phyloP scores from a whole-genome alignment of 2,329 filamentous ascomycete genomes.

The Purpureocillium takamizusanense region DNA sequence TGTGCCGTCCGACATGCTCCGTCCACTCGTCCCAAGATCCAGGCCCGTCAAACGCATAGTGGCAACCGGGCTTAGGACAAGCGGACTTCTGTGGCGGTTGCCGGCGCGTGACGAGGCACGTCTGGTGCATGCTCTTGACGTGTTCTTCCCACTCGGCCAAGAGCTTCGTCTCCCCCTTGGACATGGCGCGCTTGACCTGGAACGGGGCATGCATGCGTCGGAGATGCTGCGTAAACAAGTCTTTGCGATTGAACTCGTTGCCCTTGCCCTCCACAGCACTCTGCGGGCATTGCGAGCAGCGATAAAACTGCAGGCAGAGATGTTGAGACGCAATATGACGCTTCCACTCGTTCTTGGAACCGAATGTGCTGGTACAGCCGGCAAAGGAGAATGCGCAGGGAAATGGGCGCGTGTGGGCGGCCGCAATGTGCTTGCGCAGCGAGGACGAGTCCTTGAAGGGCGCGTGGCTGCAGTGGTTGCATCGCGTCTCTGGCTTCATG shows the following conservation, averaged over 20 bases:
- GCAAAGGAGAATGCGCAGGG: slow-evolving; percentile 80
- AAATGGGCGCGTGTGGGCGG: slow-evolving; percentile 65
- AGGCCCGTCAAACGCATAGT: slow-evolving; percentile 58
- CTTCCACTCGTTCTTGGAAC: slow-evolving; percentile 97
- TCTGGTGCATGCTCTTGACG: slow-evolving; percentile 60
- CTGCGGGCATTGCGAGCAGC: slow-evolving; percentile 52
- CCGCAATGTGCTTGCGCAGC: slow-evolving; percentile 57
- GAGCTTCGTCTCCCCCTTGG: slow-evolving; percentile 49
- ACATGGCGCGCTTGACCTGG: slow-evolving; percentile 48
- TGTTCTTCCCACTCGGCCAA: slow-evolving; percentile 55
- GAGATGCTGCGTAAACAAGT: slow-evolving; percentile 89
- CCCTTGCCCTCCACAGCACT: slow-evolving; percentile 45
- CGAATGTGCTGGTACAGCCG: slow-evolving; percentile 74
- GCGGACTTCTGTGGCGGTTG: slow-evolving; percentile 61
- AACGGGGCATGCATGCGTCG: slow-evolving; percentile 84
- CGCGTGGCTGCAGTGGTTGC: slow-evolving; percentile 51
- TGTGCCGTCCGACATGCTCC: slow-evolving; percentile 84
- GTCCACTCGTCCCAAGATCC: slow-evolving; percentile 84
- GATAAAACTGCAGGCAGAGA: slow-evolving; percentile 59
- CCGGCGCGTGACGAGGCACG: slow-evolving; percentile 64
- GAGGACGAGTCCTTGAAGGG: slow-evolving; percentile 61
- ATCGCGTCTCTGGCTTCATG: slow-evolving; percentile 52
- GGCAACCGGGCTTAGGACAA: slow-evolving; percentile 65
- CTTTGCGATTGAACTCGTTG: slow-evolving; percentile 84
- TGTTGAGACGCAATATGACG: slow-evolving; percentile 88